Evolutionary conservation across 495 filamentous ascomycete species (phyloP).

Genomic region (Talaromyces ruber): DNA sequence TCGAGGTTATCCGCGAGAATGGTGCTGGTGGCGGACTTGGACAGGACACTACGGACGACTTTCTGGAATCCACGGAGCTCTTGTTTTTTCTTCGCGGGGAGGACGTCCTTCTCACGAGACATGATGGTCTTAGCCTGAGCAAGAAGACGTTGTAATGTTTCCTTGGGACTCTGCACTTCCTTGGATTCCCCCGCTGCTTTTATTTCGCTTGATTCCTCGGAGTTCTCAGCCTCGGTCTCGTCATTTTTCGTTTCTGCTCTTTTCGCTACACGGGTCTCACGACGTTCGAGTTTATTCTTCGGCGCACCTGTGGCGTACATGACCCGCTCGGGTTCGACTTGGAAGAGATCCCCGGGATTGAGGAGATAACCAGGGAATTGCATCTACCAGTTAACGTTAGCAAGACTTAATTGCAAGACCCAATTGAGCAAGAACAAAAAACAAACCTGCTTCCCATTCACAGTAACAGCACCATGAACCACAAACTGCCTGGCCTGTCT

Average conservation of each 20-base stretch:
- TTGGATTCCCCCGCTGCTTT: slow-evolving; percentile 18
- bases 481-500: slow-evolving; percentile 92
- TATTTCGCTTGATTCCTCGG: slow-evolving; percentile 14
- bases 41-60: slow-evolving; percentile 44
- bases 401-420: background rate
- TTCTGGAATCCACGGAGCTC: slow-evolving; percentile 50
- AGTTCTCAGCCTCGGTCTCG: slow-evolving; percentile 14
- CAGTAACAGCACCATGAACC: slow-evolving; percentile 83
- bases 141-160: slow-evolving; percentile 43
- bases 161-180: slow-evolving; percentile 23
- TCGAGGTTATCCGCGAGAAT: slow-evolving; percentile 41
- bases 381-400: slow-evolving; percentile 53
- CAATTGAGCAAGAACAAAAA: background rate
- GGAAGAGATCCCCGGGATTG: slow-evolving; percentile 96
- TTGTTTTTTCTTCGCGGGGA: slow-evolving; percentile 54
- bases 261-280: slow-evolving; percentile 24
- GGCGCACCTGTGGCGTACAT: slow-evolving; percentile 75
- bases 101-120: slow-evolving; percentile 33
- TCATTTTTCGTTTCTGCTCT: slow-evolving; percentile 15
- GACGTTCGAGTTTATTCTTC: slow-evolving; percentile 46
- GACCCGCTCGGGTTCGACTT: slow-evolving; percentile 81
- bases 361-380: slow-evolving; percentile 85
- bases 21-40: slow-evolving; percentile 34
- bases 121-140: slow-evolving; percentile 46
- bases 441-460: slow-evolving; percentile 88